phyloP scores from a whole-genome alignment of 2,329 filamentous ascomycete genomes.

The Sporothrix inflata region DNA sequence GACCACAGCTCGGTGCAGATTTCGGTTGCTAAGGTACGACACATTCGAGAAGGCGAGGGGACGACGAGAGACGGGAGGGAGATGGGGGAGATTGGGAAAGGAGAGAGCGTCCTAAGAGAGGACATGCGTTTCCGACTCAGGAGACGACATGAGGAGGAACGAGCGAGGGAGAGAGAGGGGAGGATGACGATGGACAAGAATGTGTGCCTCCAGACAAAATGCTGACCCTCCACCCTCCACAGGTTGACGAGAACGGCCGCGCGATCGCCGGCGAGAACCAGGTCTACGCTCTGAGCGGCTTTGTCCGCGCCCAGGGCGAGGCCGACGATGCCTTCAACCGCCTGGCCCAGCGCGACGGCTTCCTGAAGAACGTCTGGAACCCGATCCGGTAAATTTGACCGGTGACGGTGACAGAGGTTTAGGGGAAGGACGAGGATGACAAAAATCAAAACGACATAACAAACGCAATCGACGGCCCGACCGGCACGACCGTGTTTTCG shows the following conservation, averaged over 20 bases:
- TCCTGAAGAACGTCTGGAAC: slow-evolving; percentile 97
- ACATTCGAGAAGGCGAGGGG: background rate
- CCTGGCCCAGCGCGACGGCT: slow-evolving; percentile 91
- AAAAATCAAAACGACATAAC: background rate
- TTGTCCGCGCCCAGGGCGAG: slow-evolving; percentile 98
- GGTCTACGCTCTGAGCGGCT: slow-evolving; percentile 95
- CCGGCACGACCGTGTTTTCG: background rate
- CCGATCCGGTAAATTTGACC: slow-evolving; percentile 60
- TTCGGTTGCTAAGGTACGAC: slow-evolving; percentile 75
- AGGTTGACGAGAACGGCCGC: slow-evolving; percentile 95
- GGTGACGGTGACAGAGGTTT: background rate
- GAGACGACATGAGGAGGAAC: background rate
- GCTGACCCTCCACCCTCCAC: background rate
- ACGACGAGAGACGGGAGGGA: background rate
- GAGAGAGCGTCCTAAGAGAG: background rate
- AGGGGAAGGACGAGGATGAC: background rate
- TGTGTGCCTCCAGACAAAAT: background rate
- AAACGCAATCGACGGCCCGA: slow-evolving; percentile 5
- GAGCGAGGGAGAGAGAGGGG: background rate
- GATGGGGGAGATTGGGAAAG: background rate
- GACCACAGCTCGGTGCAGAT: slow-evolving; percentile 99
- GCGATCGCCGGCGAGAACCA: slow-evolving; percentile 94
- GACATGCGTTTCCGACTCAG: too few relatives aligned
- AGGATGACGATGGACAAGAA: background rate
- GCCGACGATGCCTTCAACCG: slow-evolving; percentile 95